These are phyloP conservation scores for Plasmopara muralis DNA, from an alignment of 352 stramenopile genomes.

Conservation along the genomic window DNA sequence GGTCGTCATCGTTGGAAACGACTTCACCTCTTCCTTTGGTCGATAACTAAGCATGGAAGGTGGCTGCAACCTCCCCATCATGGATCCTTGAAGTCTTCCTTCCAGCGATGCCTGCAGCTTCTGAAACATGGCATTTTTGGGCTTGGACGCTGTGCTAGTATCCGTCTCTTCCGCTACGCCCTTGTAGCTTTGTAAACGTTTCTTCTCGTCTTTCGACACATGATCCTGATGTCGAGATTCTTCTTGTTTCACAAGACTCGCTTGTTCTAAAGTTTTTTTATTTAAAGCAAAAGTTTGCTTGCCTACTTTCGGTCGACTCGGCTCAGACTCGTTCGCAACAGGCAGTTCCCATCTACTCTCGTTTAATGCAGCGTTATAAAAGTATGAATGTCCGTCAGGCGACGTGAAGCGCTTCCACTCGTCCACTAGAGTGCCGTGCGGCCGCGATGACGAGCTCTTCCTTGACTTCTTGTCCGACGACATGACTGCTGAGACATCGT, in stretches of 20 bases:
- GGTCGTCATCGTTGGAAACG: conserved; percentile 2
- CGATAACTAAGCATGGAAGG: conserved; percentile 28
- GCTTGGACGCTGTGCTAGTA: neutral
- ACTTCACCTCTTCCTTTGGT: conserved; percentile 6
- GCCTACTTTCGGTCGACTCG: conserved; percentile 4
- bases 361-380: conserved; percentile 55
- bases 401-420: conserved; percentile 53
- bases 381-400: conserved; percentile 53
- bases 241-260: neutral
- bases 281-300: conserved; percentile 8
- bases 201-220: conserved; percentile 10
- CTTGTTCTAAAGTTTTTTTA: conserved; percentile 5
- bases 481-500: conserved; percentile 2
- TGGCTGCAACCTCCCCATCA: conserved; percentile 18
- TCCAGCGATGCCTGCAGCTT: conserved; percentile 55
- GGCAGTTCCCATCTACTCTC: conserved; percentile 62
- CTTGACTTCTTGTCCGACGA: conserved; percentile 5
- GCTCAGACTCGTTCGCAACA: conserved; percentile 9
- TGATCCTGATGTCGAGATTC: conserved; percentile 1
- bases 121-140: conserved; percentile 37
- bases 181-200: neutral
- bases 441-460: conserved; percentile 2
- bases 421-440: conserved; percentile 7
- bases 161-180: conserved; percentile 1
- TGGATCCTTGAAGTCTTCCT: conserved; percentile 21